A percentile compares a stretch with the other conserved stretches of the same genome.
These are phyloP conservation scores for Aspergillus fructus DNA, from an alignment of 2,329 filamentous ascomycete genomes.

Conservation along the genomic window DNA sequence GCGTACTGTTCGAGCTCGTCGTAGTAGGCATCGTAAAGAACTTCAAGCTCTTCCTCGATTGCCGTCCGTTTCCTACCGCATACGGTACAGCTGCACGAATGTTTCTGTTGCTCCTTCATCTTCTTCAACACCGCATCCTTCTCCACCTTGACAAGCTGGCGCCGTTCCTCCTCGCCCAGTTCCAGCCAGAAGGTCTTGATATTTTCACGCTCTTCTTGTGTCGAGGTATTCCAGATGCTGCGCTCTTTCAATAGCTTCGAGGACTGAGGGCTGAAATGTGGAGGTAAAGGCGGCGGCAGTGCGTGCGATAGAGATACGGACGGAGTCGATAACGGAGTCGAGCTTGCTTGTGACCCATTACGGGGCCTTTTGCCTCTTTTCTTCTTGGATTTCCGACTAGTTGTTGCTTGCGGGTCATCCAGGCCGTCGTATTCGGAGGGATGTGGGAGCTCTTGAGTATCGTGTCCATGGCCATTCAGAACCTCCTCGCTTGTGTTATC, in stretches of 20 bases:
- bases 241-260: conserved; percentile 67
- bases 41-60: conserved; percentile 96
- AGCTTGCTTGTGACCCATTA: conserved; percentile 36
- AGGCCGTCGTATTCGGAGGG: conserved; percentile 19
- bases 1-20: conserved; percentile 97
- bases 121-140: conserved; percentile 97
- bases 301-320: conserved; percentile 46
- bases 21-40: conserved; percentile 97
- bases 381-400: conserved; percentile 39
- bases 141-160: conserved; percentile 94
- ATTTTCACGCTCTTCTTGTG: conserved; percentile 88
- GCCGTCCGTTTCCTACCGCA: conserved; percentile 94
- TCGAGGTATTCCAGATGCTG: conserved; percentile 92
- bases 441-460: conserved; percentile 31
- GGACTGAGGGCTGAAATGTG: conserved; percentile 43
- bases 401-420: conserved; percentile 23
- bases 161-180: conserved; percentile 88
- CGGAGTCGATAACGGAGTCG: conserved; percentile 39
- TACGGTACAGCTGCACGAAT: conserved; percentile 96
- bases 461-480: conserved; percentile 56
- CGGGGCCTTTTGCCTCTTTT: conserved; percentile 42
- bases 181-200: conserved; percentile 99
- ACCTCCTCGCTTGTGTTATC: conserved; percentile 52
- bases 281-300: conserved; percentile 44
- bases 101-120: conserved; percentile 99